Percentiles rank a stretch among this genome's conserved stretches.
phyloP scores from a whole-genome alignment of 257 asterid species.

The Euphrasia confusa region DNA sequence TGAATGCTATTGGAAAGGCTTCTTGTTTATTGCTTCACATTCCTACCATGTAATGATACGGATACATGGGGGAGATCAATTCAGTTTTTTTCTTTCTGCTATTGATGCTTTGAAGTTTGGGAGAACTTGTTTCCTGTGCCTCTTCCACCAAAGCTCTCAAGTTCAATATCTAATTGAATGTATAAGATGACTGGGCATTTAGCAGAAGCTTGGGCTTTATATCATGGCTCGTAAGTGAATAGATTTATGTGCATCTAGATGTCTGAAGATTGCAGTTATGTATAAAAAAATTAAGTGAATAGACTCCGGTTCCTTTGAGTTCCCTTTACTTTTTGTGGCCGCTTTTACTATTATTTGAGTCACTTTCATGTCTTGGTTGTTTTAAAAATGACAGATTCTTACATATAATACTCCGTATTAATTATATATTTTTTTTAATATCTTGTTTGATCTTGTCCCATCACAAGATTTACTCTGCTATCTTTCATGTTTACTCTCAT shows the following conservation, averaged over 20 bases:
- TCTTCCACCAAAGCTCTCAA: slow-evolving; percentile 43
- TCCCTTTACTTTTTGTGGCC: slow-evolving; percentile 17
- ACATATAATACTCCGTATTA: slow-evolving; percentile 1
- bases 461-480: slow-evolving; percentile 12
- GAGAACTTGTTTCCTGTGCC: slow-evolving; percentile 40
- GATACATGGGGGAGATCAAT: slow-evolving; percentile 34
- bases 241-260: slow-evolving; percentile 29
- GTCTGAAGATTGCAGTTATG: slow-evolving; percentile 21
- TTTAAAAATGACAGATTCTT: slow-evolving; percentile 14
- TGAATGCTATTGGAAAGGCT: slow-evolving; percentile 29
- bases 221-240: slow-evolving; percentile 34
- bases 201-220: slow-evolving; percentile 37
- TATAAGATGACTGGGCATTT: slow-evolving; percentile 40
- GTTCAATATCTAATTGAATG: slow-evolving; percentile 38
- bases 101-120: slow-evolving; percentile 39
- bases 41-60: slow-evolving; percentile 26
- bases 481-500: slow-evolving; percentile 16
- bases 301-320: slow-evolving; percentile 14
- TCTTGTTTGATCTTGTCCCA: slow-evolving; percentile 23
- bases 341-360: slow-evolving; percentile 16
- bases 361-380: slow-evolving; percentile 12
- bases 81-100: slow-evolving; percentile 31
- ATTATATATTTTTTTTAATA: slow-evolving; percentile 4
- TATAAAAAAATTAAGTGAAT: slow-evolving; percentile 22
- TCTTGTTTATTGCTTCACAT: slow-evolving; percentile 30